A percentile compares a stretch with the other conserved stretches of the same genome.
These are phyloP conservation scores for Myriangium duriaei DNA, from an alignment of 2,329 filamentous ascomycete genomes.

Conservation along the genomic window DNA sequence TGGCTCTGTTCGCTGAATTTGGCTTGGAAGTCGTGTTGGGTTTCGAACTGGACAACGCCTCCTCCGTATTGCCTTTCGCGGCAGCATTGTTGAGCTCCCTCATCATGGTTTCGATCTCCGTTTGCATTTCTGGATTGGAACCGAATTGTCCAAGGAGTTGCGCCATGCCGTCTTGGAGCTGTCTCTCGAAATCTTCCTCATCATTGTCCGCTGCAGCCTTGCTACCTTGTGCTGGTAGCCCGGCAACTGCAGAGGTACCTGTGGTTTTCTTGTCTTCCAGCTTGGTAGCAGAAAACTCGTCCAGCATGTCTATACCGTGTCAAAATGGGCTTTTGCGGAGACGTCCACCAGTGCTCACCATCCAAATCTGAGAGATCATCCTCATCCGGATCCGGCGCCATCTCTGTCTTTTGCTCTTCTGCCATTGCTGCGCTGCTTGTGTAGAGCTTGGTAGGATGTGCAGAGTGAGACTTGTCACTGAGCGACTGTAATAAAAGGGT, in stretches of 20 bases:
- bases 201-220: conserved; percentile 21
- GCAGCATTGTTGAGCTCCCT: conserved; percentile 47
- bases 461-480: too few relatives aligned
- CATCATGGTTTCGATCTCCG: conserved; percentile 66
- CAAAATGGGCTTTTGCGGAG: conserved; percentile 2
- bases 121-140: conserved; percentile 51
- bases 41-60: conserved; percentile 13
- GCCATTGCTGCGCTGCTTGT: conserved; percentile 17
- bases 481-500: too few relatives aligned
- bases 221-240: conserved; percentile 15
- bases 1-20: conserved; percentile 11
- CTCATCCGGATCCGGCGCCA: conserved; percentile 70
- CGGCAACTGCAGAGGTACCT: conserved; percentile 25
- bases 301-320: conserved; percentile 61
- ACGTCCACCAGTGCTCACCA: conserved; percentile 39
- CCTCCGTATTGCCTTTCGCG: conserved; percentile 20
- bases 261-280: conserved; percentile 36
- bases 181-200: conserved; percentile 71
- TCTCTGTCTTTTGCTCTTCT: conserved; percentile 20
- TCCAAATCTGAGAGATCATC: conserved; percentile 88
- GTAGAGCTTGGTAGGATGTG: too few relatives aligned
- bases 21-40: conserved; percentile 13
- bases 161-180: conserved; percentile 85
- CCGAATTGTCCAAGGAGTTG: conserved; percentile 63
- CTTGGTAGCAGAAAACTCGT: conserved; percentile 68